phyloP scores from a whole-genome alignment of 208 protist species.

The Angomonas deanei region DNA sequence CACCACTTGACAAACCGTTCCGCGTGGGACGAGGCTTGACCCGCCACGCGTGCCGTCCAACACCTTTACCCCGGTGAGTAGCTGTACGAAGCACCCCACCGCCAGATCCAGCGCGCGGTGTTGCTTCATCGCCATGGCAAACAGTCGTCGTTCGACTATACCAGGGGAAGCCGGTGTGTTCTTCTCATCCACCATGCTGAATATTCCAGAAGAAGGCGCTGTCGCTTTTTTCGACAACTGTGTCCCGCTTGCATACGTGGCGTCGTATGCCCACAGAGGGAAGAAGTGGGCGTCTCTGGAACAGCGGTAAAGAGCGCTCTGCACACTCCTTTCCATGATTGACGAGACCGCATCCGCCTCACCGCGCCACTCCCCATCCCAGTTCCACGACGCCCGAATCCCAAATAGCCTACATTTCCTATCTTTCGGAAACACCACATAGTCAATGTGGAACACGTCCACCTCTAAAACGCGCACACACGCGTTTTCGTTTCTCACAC shows the following conservation, averaged over 20 bases:
- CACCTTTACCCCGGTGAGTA: slow-evolving; percentile 14
- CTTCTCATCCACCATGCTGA: slow-evolving; percentile 14
- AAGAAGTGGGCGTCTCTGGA: slow-evolving; percentile 20
- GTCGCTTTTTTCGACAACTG: neutral
- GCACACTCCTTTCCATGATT: slow-evolving; percentile 6
- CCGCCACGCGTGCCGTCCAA: neutral
- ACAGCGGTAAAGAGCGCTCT: slow-evolving; percentile 14
- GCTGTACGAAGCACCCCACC: slow-evolving; percentile 22
- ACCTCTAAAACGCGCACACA: slow-evolving; percentile 23
- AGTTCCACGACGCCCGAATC: slow-evolving; percentile 22
- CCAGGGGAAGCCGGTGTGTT: slow-evolving; percentile 9
- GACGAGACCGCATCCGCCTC: slow-evolving; percentile 1
- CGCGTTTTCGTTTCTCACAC: neutral
- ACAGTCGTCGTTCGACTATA: slow-evolving; percentile 38
- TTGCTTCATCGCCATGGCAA: slow-evolving; percentile 36
- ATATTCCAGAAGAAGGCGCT: neutral
- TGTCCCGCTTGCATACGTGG: no score
- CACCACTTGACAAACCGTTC: slow-evolving; percentile 17
- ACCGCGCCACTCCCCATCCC: neutral
- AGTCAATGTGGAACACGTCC: slow-evolving; percentile 54
- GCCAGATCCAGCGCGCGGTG: slow-evolving; percentile 22
- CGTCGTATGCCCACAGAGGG: slow-evolving; percentile 42
- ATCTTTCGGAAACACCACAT: slow-evolving; percentile 18
- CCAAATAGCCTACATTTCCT: slow-evolving; percentile 40
- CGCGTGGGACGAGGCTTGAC: neutral